Evolutionary conservation across 2,329 filamentous ascomycete genomes (phyloP).

Genomic region (Fusarium sp.): DNA sequence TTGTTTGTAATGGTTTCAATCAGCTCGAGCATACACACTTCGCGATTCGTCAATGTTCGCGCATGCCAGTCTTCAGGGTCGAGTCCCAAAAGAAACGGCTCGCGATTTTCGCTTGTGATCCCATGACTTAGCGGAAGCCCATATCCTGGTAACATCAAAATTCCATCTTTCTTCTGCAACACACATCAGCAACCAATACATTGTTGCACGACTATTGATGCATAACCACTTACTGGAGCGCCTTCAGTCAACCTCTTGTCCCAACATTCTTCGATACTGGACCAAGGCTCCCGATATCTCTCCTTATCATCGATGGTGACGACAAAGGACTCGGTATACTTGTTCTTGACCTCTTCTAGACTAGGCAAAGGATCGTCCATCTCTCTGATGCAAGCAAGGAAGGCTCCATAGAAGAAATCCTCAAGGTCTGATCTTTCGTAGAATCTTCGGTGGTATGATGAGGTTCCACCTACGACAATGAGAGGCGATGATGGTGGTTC

Average conservation of each 20-base stretch:
- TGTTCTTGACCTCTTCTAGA: fast-evolving
- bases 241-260: not conserved
- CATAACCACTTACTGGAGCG: not conserved
- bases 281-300: not conserved
- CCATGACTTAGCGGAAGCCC: not conserved
- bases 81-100: not conserved
- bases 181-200: not conserved
- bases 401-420: fast-evolving
- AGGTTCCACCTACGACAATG: too few relatives aligned
- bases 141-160: not conserved
- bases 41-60: not conserved
- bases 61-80: fast-evolving
- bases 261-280: fast-evolving
- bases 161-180: not conserved
- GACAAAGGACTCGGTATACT: not conserved
- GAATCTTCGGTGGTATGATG: too few relatives aligned
- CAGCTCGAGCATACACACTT: constrained; percentile 48
- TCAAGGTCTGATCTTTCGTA: not conserved
- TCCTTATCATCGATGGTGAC: not conserved
- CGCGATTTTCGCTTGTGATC: fast-evolving
- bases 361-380: not conserved
- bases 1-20: constrained; percentile 55
- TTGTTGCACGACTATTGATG: fast-evolving
- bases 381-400: not conserved
- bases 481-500: too few relatives aligned